These are phyloP conservation scores for Erigeron canadensis DNA, from an alignment of 129 eudicot genomes.

Conservation along the genomic window DNA sequence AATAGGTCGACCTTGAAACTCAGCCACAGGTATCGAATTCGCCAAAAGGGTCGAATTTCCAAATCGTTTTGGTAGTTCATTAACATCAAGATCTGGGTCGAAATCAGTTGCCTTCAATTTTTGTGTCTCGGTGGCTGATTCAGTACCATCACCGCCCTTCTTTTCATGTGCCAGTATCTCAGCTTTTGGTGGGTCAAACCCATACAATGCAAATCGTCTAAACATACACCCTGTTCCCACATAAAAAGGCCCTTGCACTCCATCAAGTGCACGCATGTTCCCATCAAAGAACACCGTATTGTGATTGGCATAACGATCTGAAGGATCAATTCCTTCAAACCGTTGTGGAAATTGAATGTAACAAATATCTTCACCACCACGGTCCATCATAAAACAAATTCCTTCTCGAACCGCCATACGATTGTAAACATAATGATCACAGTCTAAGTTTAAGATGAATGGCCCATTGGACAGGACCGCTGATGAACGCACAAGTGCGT, in stretches of 20 bases:
- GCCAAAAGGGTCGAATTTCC: constrained; percentile 78
- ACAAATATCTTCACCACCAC: constrained; percentile 92
- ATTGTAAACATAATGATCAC: constrained; percentile 75
- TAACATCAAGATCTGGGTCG: constrained; percentile 75
- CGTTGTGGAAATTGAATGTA: constrained; percentile 90
- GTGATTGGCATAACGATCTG: constrained; percentile 90
- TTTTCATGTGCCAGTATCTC: constrained; percentile 28
- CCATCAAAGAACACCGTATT: constrained; percentile 89
- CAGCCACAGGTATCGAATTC: constrained; percentile 74
- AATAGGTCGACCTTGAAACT: constrained; percentile 79
- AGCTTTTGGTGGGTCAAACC: constrained; percentile 73
- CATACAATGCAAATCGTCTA: constrained; percentile 82
- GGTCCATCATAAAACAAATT: constrained; percentile 95
- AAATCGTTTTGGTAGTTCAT: constrained; percentile 65
- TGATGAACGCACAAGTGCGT: constrained; percentile 78
- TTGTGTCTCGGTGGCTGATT: constrained; percentile 36
- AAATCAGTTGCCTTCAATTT: constrained; percentile 65
- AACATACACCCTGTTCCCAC: constrained; percentile 95
- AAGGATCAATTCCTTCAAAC: constrained; percentile 97
- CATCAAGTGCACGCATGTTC: constrained; percentile 93
- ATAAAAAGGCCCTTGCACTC: constrained; percentile 90
- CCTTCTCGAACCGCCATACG: constrained; percentile 81
- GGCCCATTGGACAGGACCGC: constrained; percentile 84
- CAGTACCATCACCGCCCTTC: constrained; percentile 16
- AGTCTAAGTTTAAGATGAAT: constrained; percentile 77